phyloP scores from a whole-genome alignment of 1,284 basidiomycete species.

The Phylloporus gajari region DNA sequence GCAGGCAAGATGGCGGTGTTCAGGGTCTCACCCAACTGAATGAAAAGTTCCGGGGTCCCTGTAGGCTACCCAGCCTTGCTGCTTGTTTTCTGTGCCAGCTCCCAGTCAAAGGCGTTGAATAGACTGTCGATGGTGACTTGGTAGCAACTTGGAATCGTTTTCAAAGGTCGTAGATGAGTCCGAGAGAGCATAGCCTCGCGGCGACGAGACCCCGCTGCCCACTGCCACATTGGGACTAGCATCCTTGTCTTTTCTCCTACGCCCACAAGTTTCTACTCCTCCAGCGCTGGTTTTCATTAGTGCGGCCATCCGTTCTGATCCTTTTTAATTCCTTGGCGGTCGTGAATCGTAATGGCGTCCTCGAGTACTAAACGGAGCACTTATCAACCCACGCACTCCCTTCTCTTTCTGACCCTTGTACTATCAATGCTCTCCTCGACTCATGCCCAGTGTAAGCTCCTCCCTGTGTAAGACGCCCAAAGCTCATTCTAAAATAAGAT shows the following conservation, averaged over 20 bases:
- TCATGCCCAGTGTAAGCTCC: constrained; percentile 34
- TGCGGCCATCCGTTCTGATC: background rate
- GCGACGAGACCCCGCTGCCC: background rate
- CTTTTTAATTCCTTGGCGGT: constrained; percentile 6
- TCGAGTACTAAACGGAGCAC: constrained; percentile 9
- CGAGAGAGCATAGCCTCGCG: background rate
- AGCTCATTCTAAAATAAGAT: constrained; percentile 45
- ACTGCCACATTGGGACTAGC: background rate
- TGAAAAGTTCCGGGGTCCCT: constrained; percentile 24
- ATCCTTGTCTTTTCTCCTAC: background rate
- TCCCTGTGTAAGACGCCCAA: background rate
- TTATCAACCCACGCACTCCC: background rate
- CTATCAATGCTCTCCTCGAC: constrained; percentile 30
- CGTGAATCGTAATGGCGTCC: constrained; percentile 23
- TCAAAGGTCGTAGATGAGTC: no score
- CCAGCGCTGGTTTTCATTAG: background rate
- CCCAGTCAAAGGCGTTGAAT: no score
- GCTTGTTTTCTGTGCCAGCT: no score
- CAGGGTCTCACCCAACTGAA: constrained; percentile 24
- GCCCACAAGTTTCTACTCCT: background rate
- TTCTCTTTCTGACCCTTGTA: constrained; percentile 21
- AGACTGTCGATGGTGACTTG: no score
- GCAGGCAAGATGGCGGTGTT: constrained; percentile 26
- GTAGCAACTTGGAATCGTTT: no score
- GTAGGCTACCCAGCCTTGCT: background rate